Conservation (phyloP, 768 basidiomycete genomes). For the Chlorophyllum brunneum region DNA sequence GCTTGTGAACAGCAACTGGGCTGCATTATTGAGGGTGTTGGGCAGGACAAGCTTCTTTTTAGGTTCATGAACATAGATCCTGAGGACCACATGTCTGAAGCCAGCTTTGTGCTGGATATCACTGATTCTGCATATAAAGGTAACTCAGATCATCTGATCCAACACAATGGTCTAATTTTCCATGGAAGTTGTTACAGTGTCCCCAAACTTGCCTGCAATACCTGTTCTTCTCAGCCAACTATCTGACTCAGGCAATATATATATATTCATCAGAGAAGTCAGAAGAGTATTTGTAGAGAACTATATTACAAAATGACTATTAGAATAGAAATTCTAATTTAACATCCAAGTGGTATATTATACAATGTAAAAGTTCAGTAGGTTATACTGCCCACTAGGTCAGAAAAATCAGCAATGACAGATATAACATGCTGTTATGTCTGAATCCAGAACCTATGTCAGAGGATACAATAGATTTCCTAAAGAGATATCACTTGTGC, state of each 20-base stretch:
- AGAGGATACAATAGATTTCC: no score
- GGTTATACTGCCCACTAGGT: no score
- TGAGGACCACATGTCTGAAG: slow-evolving; percentile 55
- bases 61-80: slow-evolving; percentile 68
- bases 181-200: slow-evolving; percentile 69
- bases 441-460: no score
- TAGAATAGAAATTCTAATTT: not conserved
- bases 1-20: slow-evolving; percentile 54
- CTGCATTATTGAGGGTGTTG: slow-evolving; percentile 76
- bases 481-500: no score
- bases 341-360: no score
- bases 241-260: slow-evolving; percentile 68
- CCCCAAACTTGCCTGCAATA: slow-evolving; percentile 64
- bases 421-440: no score
- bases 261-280: slow-evolving; percentile 64
- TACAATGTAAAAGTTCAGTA: no score
- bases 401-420: no score
- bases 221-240: slow-evolving; percentile 67
- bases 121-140: slow-evolving; percentile 62
- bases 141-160: slow-evolving; percentile 25
- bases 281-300: slow-evolving; percentile 15
- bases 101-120: slow-evolving; percentile 74
- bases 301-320: not conserved
- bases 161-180: not conserved
- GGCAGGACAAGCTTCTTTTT: slow-evolving; percentile 66